Evolutionary conservation across 164 flowering plant species (phyloP).

Genomic region (Liquidambar formosana): DNA sequence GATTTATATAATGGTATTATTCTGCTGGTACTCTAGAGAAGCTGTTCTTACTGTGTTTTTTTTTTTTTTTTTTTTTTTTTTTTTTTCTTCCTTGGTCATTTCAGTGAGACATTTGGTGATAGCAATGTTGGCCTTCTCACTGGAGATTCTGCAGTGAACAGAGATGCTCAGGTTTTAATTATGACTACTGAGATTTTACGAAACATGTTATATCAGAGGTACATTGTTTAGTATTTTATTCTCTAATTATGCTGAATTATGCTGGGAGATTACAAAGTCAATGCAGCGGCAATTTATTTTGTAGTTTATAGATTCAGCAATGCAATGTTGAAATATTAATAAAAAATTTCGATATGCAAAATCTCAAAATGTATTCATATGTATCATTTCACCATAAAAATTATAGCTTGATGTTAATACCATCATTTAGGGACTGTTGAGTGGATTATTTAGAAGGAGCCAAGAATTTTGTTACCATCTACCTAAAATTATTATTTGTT

Average conservation of each 20-base stretch:
- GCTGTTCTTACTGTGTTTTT: background rate
- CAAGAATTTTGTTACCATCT: no score
- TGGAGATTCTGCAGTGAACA: conserved; percentile 89
- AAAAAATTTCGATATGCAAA: background rate
- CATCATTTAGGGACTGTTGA: no score
- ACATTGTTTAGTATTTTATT: background rate
- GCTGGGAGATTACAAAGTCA: background rate
- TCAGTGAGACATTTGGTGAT: conserved; percentile 90
- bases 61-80: background rate
- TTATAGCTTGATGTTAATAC: no score
- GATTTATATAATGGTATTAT: background rate
- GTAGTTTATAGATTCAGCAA: background rate
- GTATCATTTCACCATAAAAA: no score
- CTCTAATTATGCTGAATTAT: background rate
- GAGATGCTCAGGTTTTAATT: conserved; percentile 81
- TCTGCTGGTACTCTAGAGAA: background rate
- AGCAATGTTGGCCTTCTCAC: conserved; percentile 90
- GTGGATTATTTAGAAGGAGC: no score
- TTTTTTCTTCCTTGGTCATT: conserved; percentile 5
- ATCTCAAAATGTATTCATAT: background rate
- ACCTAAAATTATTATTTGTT: no score
- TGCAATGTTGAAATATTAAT: background rate
- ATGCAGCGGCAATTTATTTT: background rate
- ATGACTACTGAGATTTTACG: conserved; percentile 98
- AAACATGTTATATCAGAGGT: conserved; percentile 96